Evolutionary conservation across 106 monocot species (phyloP), one percentile per base, ranked within the genome.

Genomic region (Narthecium ossifragum): DNA sequence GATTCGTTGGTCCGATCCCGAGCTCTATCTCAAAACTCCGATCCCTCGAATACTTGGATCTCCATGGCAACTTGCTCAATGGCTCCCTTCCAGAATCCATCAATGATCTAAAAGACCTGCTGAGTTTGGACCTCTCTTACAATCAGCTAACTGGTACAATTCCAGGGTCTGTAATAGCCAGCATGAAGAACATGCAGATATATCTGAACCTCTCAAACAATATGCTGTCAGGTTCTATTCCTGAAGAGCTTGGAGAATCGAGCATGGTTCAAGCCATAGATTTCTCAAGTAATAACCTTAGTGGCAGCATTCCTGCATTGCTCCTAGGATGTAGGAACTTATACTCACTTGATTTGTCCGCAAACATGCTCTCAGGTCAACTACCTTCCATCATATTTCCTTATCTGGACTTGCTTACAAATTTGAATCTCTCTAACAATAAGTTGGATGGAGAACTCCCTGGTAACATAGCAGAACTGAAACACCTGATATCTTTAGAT

Each of bases 231-330:
- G 92, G 85, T 51, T 43, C 73, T 25, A 69, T 93, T 47, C 92
- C 88, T 0, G 20, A 47, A 15, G 85, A 88, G 60, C 45, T 93
- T 36, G 81, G 85, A 26, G 62, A 18, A 0, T 51, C 89, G 23
- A 27, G 11, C 6, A 93, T 80, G 85, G 82, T 85, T 49, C 89
- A 93, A 49, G 71, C 70, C 11, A 85, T 93, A 28, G 85, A 93
- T 61, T 22, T 93, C 15, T 93, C 93, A n/a, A 74, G 75, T 38
- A 93, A 93, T 65, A 76, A 73, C 30, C 34, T 93, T 8, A 74
- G 79, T 4, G 93, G 93, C 0, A 51, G 51, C 23, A 70, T 93
- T 57, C 93, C 89, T 38, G 11, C 54, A 5, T 14, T 72, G 14
- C 53, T 93, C 17, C 60, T 74, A 72, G 82, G 51, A 4, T 93